Evolutionary conservation across 2,329 filamentous ascomycete genomes (phyloP).

Genomic region (Nemania sp.): DNA sequence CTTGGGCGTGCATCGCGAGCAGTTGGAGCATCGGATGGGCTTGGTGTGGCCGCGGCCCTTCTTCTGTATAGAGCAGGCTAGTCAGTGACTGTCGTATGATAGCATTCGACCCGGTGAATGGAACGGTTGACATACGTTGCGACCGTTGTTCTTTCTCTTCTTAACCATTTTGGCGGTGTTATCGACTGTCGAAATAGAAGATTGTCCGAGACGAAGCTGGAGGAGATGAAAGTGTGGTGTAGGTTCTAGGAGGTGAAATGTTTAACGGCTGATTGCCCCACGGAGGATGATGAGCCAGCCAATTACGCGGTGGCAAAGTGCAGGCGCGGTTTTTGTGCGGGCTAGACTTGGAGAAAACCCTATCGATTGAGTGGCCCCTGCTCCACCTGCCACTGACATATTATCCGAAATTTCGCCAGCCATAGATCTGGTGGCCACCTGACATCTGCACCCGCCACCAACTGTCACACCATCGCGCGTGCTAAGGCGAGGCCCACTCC

Average conservation of each 20-base stretch:
- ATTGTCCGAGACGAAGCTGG: conserved; percentile 27
- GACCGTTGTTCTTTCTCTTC: conserved; percentile 67
- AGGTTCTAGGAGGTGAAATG: conserved; percentile 20
- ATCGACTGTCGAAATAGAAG: conserved; percentile 20
- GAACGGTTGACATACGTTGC: conserved; percentile 46
- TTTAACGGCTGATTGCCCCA: conserved; percentile 22
- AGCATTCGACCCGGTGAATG: neutral
- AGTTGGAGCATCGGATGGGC: conserved; percentile 83
- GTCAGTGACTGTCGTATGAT: conserved; percentile 28
- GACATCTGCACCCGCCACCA: conserved; percentile 7
- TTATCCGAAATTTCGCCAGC: conserved; percentile 27
- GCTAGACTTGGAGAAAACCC: conserved; percentile 34
- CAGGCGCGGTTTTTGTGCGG: conserved; percentile 23
- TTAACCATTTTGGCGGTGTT: conserved; percentile 68
- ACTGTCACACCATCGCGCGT: conserved; percentile 5
- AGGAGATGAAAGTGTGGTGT: conserved; percentile 3
- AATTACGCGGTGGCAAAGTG: conserved; percentile 14
- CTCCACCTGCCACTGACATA: neutral
- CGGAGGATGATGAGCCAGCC: conserved; percentile 9
- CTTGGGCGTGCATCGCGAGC: conserved; percentile 89
- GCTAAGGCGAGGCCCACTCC: conserved; percentile 5
- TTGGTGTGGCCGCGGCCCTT: conserved; percentile 99
- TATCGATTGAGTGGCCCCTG: conserved; percentile 26
- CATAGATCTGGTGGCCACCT: neutral
- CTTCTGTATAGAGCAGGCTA: conserved; percentile 28